phyloP scores from a whole-genome alignment of 768 basidiomycete species.

The Russula foetens region DNA sequence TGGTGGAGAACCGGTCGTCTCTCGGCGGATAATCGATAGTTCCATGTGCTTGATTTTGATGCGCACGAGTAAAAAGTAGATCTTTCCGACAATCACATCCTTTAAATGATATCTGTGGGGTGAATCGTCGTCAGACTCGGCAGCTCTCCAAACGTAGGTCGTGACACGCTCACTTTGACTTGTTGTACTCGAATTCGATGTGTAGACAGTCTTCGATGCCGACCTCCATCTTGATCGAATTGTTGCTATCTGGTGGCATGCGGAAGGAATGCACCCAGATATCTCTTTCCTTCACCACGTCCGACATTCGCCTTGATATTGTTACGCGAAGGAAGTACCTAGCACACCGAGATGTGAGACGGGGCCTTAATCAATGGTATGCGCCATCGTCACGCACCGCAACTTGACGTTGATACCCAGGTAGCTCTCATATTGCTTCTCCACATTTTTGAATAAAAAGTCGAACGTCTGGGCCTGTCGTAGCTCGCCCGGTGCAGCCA shows the following conservation, averaged over 20 bases:
- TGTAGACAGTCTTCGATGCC: constrained; percentile 98
- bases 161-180: constrained; percentile 67
- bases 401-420: constrained; percentile 98
- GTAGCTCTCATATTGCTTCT: constrained; percentile 98
- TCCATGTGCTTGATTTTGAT: constrained; percentile 99
- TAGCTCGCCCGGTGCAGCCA: constrained; percentile 95
- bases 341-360: not conserved
- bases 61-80: constrained; percentile 95
- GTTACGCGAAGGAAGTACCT: constrained; percentile 92
- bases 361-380: not conserved
- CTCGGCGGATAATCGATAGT: constrained; percentile 92
- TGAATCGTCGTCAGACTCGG: not conserved
- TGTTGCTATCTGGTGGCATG: constrained; percentile 97
- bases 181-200: constrained; percentile 99
- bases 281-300: constrained; percentile 88
- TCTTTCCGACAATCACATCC: constrained; percentile 99
- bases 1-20: constrained; percentile 95
- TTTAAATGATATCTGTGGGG: constrained; percentile 85
- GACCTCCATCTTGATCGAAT: constrained; percentile 99
- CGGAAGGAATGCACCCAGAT: constrained; percentile 98
- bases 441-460: constrained; percentile 97
- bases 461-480: constrained; percentile 94
- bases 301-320: constrained; percentile 86
- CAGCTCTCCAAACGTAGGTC: constrained; percentile 24
- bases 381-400: constrained; percentile 43